Evolutionary conservation across 805 yeast species (phyloP).

Genomic region (Candida sakaeoensis): DNA sequence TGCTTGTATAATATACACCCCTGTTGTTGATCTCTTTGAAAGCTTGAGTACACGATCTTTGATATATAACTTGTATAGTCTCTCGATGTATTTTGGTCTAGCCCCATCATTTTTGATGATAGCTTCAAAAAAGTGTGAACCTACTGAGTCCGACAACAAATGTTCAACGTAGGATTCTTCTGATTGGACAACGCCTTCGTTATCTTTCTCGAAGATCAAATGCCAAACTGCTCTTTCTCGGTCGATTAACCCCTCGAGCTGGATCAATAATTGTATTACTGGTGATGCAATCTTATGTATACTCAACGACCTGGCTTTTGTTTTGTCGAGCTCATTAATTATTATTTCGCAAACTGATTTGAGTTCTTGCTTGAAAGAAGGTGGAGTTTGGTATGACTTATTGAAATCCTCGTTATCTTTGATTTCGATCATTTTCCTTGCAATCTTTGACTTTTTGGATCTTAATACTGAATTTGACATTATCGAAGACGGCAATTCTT

Average conservation of each 20-base stretch:
- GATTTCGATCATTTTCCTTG: conserved; percentile 89
- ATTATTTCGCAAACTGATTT: conserved; percentile 45
- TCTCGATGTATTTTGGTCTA: conserved; percentile 63
- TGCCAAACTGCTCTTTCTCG: conserved; percentile 71
- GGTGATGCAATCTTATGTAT: conserved; percentile 85
- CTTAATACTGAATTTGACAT: conserved; percentile 69
- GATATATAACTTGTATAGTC: conserved; percentile 71
- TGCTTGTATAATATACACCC: conserved; percentile 74
- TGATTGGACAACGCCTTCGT: conserved; percentile 48
- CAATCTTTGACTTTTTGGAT: conserved; percentile 79
- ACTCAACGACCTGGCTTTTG: conserved; percentile 62
- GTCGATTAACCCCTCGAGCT: conserved; percentile 77
- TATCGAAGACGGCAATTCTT: conserved; percentile 70
- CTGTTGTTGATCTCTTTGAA: conserved; percentile 79
- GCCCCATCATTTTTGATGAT: conserved; percentile 57
- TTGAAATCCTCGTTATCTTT: conserved; percentile 72
- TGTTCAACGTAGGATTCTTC: conserved; percentile 84
- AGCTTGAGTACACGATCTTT: conserved; percentile 67
- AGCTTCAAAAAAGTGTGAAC: conserved; percentile 85
- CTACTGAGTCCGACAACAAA: conserved; percentile 82
- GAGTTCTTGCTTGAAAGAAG: conserved; percentile 60
- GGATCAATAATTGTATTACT: conserved; percentile 71
- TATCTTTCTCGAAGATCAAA: conserved; percentile 49
- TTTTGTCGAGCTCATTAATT: conserved; percentile 30
- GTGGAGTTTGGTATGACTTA: conserved; percentile 65